These are phyloP conservation scores for Suhomyces coccinellae DNA, from an alignment of 1,139 yeast genomes.

Conservation along the genomic window DNA sequence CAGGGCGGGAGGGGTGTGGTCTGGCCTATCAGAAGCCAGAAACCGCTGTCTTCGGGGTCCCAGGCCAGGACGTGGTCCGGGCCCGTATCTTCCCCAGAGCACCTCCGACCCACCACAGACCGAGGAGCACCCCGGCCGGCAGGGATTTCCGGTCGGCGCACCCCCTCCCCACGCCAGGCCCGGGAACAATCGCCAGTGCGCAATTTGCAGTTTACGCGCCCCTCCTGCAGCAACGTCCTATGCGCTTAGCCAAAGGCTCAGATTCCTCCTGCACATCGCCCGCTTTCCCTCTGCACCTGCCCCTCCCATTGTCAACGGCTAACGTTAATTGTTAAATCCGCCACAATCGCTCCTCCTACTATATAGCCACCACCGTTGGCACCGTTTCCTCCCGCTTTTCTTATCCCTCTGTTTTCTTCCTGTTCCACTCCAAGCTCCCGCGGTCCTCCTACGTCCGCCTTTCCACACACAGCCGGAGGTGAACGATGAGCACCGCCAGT, in stretches of 20 bases:
- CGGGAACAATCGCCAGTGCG: not conserved
- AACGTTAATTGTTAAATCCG: slow-evolving; percentile 7
- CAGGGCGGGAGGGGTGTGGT: not conserved
- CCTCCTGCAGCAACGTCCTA: slow-evolving; percentile 1
- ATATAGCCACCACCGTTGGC: slow-evolving; percentile 3
- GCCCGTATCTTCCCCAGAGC: no score
- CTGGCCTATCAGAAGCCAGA: no score
- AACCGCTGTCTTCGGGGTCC: no score
- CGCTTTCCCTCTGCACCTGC: slow-evolving; percentile 4
- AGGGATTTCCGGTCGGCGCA: not conserved
- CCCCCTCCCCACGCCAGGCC: not conserved
- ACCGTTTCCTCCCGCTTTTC: not conserved
- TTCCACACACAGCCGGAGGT: not conserved
- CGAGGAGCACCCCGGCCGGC: no score
- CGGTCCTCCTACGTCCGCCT: not conserved
- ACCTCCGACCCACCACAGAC: no score
- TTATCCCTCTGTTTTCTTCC: not conserved
- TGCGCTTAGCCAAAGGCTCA: not conserved
- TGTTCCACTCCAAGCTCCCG: not conserved
- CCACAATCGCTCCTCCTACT: slow-evolving; percentile 1
- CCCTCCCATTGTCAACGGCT: slow-evolving; percentile 9
- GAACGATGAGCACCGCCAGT: slow-evolving; percentile 8
- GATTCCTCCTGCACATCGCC: not conserved
- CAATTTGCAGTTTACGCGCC: slow-evolving; percentile 3
- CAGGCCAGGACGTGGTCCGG: no score